Base-by-base conservation (phyloP, 768 basidiomycete genomes). In the Strobilomyces confusus region DNA sequence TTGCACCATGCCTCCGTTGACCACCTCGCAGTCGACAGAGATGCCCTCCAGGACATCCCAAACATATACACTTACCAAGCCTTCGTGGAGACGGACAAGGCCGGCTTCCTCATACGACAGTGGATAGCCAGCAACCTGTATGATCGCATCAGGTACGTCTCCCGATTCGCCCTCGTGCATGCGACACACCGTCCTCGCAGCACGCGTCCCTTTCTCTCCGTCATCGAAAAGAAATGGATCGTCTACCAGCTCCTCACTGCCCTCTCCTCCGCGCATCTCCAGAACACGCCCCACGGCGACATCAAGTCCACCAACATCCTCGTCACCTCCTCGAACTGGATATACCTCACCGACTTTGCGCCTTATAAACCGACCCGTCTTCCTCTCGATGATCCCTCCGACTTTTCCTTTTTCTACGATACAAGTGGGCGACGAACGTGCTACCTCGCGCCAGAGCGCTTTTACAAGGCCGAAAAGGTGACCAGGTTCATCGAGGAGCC, bases 391-490 rank as follows among this genome's bases (percentile, higher is more conserved):
- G 95, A 98, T 66, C 97, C 97, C 4, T 84, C 95, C 9, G 94
- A 95, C 72, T 99, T 98, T 70, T 95, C 94, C 5, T 97, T 94
- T 76, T 99, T 86, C 77, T 98, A 95, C 70, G 97, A 99, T 70
- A 93, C 92, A 5, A 93, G 92, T 13, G 92, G 92, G 2, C 78
- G 93, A 8, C 80, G 95, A 12, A 95, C 92, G 1, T 99, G 97
- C 68, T 98, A 98, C 64, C 76, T 99, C 54, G 97, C 97, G 0
- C 97, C 97, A 0, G 97, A 99, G 62, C 78, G 97, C 11, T 99
- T 98, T 74, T 98, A 89, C 69, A 83, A 87, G 2, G 81, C 87
- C 1, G 84, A 85, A 37, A 84, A 87, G 49, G 86, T 90, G 63
- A 75, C 76, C 13, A 77, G 73, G 58, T 73, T 77, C 1, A 69